Evolutionary conservation across 257 asterid genomes (phyloP).

Genomic region (Echium plantagineum): DNA sequence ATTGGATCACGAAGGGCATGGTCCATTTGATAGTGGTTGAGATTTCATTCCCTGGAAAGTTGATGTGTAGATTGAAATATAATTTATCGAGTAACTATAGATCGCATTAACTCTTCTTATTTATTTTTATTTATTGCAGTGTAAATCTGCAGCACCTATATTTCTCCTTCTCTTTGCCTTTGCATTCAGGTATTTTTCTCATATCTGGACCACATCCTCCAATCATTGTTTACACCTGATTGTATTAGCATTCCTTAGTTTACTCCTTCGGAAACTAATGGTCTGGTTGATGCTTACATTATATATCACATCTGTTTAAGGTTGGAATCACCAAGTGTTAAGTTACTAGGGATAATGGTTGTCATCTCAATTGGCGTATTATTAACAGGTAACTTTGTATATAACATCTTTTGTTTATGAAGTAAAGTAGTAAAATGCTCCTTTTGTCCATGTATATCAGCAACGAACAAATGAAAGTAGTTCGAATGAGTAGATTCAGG

Average conservation of each 20-base stretch:
- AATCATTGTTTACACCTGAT: neutral
- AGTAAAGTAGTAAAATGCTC: no score
- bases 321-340: slow-evolving; percentile 93
- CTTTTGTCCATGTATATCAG: no score
- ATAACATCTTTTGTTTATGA: neutral
- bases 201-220: no score
- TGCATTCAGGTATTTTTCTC: slow-evolving; percentile 73
- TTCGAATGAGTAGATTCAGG: no score
- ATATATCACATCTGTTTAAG: slow-evolving; percentile 28
- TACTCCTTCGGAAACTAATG: neutral
- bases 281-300: slow-evolving; percentile 8
- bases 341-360: slow-evolving; percentile 76
- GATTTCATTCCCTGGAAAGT: neutral
- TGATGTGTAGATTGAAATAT: neutral
- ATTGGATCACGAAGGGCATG: neutral
- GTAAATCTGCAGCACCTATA: slow-evolving; percentile 99
- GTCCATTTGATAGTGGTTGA: neutral
- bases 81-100: neutral
- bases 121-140: slow-evolving; percentile 52
- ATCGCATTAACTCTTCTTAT: slow-evolving; percentile 3
- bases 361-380: slow-evolving; percentile 74
- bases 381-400: slow-evolving; percentile 55
- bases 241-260: no score
- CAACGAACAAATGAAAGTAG: no score
- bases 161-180: slow-evolving; percentile 95